phyloP scores from a whole-genome alignment of 1,139 yeast species.

The Blastobotrys proliferans region DNA sequence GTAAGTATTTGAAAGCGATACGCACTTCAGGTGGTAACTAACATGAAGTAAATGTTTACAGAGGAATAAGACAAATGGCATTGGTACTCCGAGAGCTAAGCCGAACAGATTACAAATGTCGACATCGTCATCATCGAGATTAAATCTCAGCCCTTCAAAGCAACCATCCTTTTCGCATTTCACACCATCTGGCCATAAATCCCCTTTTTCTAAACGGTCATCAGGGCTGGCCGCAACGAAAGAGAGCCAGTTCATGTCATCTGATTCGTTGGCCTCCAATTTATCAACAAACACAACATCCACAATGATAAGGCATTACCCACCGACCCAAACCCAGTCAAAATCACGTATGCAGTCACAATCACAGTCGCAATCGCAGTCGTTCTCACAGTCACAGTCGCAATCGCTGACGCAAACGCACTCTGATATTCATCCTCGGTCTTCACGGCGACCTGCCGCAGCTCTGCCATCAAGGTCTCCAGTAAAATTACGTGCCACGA shows the following conservation, averaged over 20 bases:
- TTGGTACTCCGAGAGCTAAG: too few relatives aligned
- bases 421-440: neutral
- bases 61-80: too few relatives aligned
- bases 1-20: too few relatives aligned
- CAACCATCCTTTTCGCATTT: neutral
- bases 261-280: constrained; percentile 12
- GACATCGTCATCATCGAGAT: too few relatives aligned
- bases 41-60: too few relatives aligned
- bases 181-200: constrained; percentile 1
- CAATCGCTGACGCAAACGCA: neutral
- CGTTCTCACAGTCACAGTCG: neutral
- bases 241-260: constrained; percentile 3
- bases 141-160: constrained; percentile 10
- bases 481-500: constrained; percentile 15
- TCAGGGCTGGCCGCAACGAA: constrained; percentile 4
- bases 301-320: constrained; percentile 10
- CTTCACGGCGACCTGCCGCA: neutral
- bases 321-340: too few relatives aligned
- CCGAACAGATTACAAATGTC: too few relatives aligned
- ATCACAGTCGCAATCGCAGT: too few relatives aligned
- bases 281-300: constrained; percentile 7
- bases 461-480: constrained; percentile 12
- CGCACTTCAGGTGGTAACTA: too few relatives aligned
- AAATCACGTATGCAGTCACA: too few relatives aligned
- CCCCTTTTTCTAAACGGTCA: constrained; percentile 6